Evolutionary conservation across 306 rosid species (phyloP), one percentile per base, ranked within the genome.

Genomic region (Elaeagnus macrophylla): DNA sequence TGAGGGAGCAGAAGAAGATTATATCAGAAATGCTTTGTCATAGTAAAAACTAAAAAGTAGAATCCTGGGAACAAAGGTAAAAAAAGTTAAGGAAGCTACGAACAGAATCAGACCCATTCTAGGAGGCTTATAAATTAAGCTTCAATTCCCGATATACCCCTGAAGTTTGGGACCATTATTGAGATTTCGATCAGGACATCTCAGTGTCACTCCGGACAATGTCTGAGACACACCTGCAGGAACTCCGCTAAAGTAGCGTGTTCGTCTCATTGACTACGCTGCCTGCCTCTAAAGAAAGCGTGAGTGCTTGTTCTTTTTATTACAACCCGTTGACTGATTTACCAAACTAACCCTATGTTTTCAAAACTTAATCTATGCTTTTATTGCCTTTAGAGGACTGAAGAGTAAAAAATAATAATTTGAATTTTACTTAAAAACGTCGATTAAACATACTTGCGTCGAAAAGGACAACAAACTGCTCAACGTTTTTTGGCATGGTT

Each of bases 121-220:
- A 50, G 49, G 47, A 49, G 57, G 55, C 57, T 51, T n/a, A 73
- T 61, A 10, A 62, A 17, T 59, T 68, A 57, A 42, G 59, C 55
- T 73, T n/a, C 89, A 75, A 73, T 77, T 88, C 94, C 95, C 96
- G 36, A 87, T 71, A 78, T 70, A 45, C 83, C 94, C 84, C 79
- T 61, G 7, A 12, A 9, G 10, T 40, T 61, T 60, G 52, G 56
- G 64, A 10, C 61, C 62, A 64, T 51, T 54, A 59, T 25, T 50
- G 61, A 12, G 59, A 54, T 2, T 41, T 64, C 3, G 81, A 81
- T 62, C 60, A 47, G 32, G 77, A 85, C 86, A 67, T n/a, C 37
- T 60, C 60, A 67, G 74, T 81, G 83, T 73, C 89, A 89, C 87
- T 66, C 89, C 93, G 83, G 87, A 83, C 97, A 80, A 43, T 54